Base-by-base conservation (phyloP, 1,284 basidiomycete genomes). In the Ganoderma multipileum region DNA sequence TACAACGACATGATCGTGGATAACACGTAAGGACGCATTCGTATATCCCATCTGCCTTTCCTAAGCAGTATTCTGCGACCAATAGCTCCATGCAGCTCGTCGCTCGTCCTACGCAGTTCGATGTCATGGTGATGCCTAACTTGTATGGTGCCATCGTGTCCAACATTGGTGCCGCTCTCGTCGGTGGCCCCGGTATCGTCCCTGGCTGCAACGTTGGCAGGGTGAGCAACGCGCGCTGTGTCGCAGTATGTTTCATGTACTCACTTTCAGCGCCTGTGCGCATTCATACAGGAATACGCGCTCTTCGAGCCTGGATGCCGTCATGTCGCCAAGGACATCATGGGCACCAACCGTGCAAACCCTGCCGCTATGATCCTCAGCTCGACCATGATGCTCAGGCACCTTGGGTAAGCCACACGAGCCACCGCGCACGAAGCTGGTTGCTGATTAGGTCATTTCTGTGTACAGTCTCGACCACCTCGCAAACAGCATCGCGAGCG, bases 1-100 rank as follows among this genome's bases (percentile, higher is more conserved):
- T 95, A 89, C 80, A 97, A 98, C 80, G 94, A 97, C 83, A 99
- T 99, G 97, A 99, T 99, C 74, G 96, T 98, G 75, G 97, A 99
- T 83, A 99, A 99, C 87, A 97, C 97, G 91, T 95, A 78, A 69
- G 91, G 80, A 36, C 28, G 30, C 12, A 9, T 42, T 18, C 61
- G 20, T 33, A 47, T 9, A 16, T 44, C n/a, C 33, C 38, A 12
- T 33, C 14, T 2, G 36, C 14, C 8, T 39, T n/a, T 12, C 38
- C 54, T 70, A 12, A 64, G 3, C 30, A 7, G 4, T 30, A 7
- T 18, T 26, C 9, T n/a, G n/a, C 30, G 33, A 2, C 36, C 20
- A 20, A 23, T 74, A 95, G 93, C 67, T 97, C 97, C 64, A 99
- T 99, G 97, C 97, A 99, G 84, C 92, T 99, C 74, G 97, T 99